phyloP scores from a whole-genome alignment of 169 alveolate species.

The Theileria parva region DNA sequence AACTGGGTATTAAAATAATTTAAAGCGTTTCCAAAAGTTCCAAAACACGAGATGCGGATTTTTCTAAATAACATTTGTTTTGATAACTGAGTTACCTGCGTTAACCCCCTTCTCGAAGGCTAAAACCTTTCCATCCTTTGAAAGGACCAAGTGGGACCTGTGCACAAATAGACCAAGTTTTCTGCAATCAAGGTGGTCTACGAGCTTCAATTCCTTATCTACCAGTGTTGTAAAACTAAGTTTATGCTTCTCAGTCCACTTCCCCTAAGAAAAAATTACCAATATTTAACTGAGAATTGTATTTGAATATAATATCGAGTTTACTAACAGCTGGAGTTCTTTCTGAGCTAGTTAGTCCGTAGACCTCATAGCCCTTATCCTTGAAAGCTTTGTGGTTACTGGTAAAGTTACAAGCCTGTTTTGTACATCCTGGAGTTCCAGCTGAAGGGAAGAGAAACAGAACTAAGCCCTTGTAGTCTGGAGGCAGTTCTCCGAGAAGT shows the following conservation, averaged over 20 bases:
- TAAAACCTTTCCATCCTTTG: conserved; percentile 58
- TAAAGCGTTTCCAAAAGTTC: conserved; percentile 17
- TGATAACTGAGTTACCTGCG: conserved; percentile 27
- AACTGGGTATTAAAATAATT: not conserved
- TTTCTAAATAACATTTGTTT: not conserved
- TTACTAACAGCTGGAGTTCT: conserved; percentile 40
- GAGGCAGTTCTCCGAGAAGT: conserved; percentile 48
- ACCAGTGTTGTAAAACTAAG: conserved; percentile 61
- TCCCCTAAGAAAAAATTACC: conserved; percentile 13
- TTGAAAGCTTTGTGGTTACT: conserved; percentile 39
- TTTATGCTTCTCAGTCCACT: conserved; percentile 66
- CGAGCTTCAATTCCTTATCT: conserved; percentile 62
- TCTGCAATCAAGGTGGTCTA: conserved; percentile 63
- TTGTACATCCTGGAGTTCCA: conserved; percentile 75
- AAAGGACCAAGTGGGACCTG: conserved; percentile 71
- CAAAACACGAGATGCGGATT: conserved; percentile 26
- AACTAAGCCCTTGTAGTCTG: conserved; percentile 68
- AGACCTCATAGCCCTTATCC: conserved; percentile 67
- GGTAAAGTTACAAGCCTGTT: conserved; percentile 72
- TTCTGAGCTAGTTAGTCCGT: conserved; percentile 62
- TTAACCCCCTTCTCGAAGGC: conserved; percentile 71
- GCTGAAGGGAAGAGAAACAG: conserved; percentile 73
- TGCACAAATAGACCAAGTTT: conserved; percentile 33
- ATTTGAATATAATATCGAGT: not conserved
- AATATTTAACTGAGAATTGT: not conserved